These are phyloP conservation scores for Ophiostoma perfectum DNA, from an alignment of 2,329 filamentous ascomycete genomes.

Conservation along the genomic window DNA sequence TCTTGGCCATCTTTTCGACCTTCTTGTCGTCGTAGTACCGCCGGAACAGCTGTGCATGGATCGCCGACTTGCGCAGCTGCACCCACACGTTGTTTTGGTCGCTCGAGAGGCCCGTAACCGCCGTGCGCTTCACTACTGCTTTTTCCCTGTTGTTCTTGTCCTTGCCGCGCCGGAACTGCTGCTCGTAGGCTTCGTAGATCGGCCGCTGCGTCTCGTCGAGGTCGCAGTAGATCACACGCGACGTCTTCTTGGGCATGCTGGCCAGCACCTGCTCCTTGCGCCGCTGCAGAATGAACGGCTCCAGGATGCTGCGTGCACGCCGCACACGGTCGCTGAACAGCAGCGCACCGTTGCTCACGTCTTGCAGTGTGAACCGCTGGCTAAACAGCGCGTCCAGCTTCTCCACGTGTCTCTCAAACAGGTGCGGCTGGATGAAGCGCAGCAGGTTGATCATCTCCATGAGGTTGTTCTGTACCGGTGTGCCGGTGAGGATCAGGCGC, in stretches of 20 bases:
- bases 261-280: conserved; percentile 89
- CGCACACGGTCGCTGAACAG: conserved; percentile 82
- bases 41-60: conserved; percentile 84
- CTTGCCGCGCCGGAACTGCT: conserved; percentile 55
- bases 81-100: conserved; percentile 72
- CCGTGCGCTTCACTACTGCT: conserved; percentile 31
- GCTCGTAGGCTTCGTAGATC: conserved; percentile 63
- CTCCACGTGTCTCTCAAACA: conserved; percentile 73
- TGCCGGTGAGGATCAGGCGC: conserved; percentile 81
- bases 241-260: conserved; percentile 74
- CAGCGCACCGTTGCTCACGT: conserved; percentile 73
- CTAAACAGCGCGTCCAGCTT: conserved; percentile 85
- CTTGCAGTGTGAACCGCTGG: conserved; percentile 79
- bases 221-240: conserved; percentile 72
- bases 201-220: conserved; percentile 66
- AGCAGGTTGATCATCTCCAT: conserved; percentile 86
- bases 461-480: conserved; percentile 89
- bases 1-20: conserved; percentile 65
- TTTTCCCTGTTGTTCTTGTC: conserved; percentile 37
- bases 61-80: conserved; percentile 84
- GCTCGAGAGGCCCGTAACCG: conserved; percentile 38
- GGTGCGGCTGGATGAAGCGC: conserved; percentile 83
- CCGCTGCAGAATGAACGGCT: conserved; percentile 87
- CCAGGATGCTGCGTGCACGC: conserved; percentile 83
- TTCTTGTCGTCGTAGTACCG: conserved; percentile 70